phyloP scores from a whole-genome alignment of 2,329 filamentous ascomycete species.

The Ceratocystis destructans region DNA sequence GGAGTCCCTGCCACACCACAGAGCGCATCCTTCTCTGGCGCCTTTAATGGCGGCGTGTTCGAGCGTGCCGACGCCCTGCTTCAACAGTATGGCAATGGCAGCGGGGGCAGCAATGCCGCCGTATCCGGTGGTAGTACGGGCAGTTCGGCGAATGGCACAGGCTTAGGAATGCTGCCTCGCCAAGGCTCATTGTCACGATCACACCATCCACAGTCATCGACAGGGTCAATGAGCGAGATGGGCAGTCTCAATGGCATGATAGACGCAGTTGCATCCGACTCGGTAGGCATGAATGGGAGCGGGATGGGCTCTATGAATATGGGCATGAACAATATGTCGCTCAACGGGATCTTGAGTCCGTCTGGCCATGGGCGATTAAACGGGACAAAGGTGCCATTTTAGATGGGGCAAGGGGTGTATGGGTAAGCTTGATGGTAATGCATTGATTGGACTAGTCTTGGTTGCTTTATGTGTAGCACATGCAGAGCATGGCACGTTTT shows the following conservation, averaged over 20 bases:
- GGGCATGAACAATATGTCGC: neutral
- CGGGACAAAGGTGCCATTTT: conserved; percentile 29
- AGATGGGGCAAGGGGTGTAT: conserved; percentile 15
- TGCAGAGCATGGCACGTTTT: neutral
- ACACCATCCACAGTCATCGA: conserved; percentile 19
- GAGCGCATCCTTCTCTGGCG: conserved; percentile 40
- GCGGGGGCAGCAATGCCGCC: conserved; percentile 21
- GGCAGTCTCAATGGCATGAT: conserved; percentile 13
- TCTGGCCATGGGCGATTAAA: conserved; percentile 27
- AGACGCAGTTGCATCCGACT: conserved; percentile 4
- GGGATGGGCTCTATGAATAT: conserved; percentile 7
- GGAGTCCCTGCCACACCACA: conserved; percentile 64
- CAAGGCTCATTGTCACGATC: conserved; percentile 29
- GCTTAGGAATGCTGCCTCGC: conserved; percentile 39
- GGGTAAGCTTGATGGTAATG: conserved; percentile 1
- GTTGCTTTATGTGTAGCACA: neutral
- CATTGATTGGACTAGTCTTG: neutral
- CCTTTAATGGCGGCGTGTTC: conserved; percentile 46
- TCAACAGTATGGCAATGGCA: conserved; percentile 44
- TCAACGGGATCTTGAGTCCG: conserved; percentile 14
- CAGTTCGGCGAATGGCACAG: neutral
- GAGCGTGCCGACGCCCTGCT: conserved; percentile 43
- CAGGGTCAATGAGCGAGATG: conserved; percentile 16
- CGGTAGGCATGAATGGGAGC: neutral
- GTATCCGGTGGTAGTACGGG: neutral